A percentile compares a stretch with the other conserved stretches of the same genome.
These are phyloP conservation scores for Yamadazyma ubonensis DNA, from an alignment of 805 yeast species.

Conservation along the genomic window DNA sequence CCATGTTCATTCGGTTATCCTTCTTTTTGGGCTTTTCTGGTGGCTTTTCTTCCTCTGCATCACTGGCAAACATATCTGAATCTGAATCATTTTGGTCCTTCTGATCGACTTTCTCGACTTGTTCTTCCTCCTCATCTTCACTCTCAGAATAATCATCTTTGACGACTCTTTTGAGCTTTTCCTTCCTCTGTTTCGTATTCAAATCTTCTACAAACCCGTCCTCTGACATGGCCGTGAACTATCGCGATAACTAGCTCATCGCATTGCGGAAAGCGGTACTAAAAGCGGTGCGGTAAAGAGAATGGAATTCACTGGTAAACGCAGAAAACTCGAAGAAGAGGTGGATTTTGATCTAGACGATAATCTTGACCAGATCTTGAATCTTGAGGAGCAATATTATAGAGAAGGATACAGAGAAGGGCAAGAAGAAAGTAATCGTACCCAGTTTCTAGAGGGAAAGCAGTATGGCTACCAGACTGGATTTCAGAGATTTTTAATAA, in stretches of 20 bases:
- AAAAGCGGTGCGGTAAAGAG: no score
- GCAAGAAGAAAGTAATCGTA: slow-evolving; percentile 52
- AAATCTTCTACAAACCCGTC: slow-evolving; percentile 3
- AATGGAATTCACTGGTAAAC: slow-evolving; percentile 3
- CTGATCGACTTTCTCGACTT: neutral
- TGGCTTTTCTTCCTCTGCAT: slow-evolving; percentile 14
- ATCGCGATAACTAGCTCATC: no score
- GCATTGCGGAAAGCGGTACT: no score
- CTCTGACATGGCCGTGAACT: slow-evolving; percentile 4
- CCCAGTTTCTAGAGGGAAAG: slow-evolving; percentile 73
- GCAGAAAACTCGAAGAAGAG: slow-evolving; percentile 8
- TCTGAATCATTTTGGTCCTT: slow-evolving; percentile 28
- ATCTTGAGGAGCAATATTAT: slow-evolving; percentile 62
- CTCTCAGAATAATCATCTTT: slow-evolving; percentile 6
- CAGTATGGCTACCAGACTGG: slow-evolving; percentile 82
- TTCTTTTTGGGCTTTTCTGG: slow-evolving; percentile 2
- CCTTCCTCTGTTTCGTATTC: slow-evolving; percentile 13
- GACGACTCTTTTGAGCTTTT: slow-evolving; percentile 14
- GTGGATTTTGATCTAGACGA: slow-evolving; percentile 13
- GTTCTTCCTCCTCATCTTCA: slow-evolving; percentile 1
- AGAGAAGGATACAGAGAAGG: slow-evolving; percentile 75
- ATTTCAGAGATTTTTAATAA: slow-evolving; percentile 62
- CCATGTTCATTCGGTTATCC: slow-evolving; percentile 18
- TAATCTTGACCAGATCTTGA: slow-evolving; percentile 51
- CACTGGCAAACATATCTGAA: slow-evolving; percentile 47